A percentile compares a stretch with the other conserved stretches of the same genome.
Evolutionary conservation across 2,329 filamentous ascomycete genomes (phyloP).

Genomic region (Paecilomyces niveus): DNA sequence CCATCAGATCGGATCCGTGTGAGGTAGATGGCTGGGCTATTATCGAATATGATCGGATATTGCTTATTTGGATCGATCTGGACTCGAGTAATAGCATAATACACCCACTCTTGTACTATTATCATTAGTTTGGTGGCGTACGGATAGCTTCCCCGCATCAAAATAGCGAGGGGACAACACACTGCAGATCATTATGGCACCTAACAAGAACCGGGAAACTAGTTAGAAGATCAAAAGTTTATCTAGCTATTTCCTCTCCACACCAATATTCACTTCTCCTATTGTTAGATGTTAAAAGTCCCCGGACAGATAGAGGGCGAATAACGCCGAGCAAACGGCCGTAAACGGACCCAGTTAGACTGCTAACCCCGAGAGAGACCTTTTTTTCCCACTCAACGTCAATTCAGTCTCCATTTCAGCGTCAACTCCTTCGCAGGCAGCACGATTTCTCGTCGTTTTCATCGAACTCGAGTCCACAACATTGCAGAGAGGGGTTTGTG

Average conservation of each 20-base stretch:
- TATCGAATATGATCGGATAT: not conserved
- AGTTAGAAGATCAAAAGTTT: too few relatives aligned
- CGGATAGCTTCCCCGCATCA: not conserved
- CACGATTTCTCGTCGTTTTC: not conserved
- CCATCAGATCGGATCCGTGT: not conserved
- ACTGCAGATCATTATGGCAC: too few relatives aligned
- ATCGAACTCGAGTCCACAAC: not conserved
- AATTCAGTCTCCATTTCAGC: not conserved
- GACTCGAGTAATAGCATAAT: not conserved
- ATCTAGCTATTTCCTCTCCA: too few relatives aligned
- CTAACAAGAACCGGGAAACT: too few relatives aligned
- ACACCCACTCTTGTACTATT: too few relatives aligned
- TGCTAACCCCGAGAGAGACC: not conserved
- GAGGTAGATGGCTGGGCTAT: not conserved
- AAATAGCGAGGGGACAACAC: not conserved
- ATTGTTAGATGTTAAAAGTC: not conserved
- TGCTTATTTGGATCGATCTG: not conserved
- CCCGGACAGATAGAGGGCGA: not conserved
- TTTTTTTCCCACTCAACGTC: not conserved
- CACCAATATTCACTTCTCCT: not conserved
- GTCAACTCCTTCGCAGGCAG: not conserved
- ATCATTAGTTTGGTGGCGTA: too few relatives aligned
- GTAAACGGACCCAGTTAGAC: not conserved
- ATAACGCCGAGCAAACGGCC: not conserved
- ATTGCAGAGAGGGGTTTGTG: not conserved